Evolutionary conservation across 2,329 filamentous ascomycete species (phyloP).

Genomic region (Aspergillaceae sp.): DNA sequence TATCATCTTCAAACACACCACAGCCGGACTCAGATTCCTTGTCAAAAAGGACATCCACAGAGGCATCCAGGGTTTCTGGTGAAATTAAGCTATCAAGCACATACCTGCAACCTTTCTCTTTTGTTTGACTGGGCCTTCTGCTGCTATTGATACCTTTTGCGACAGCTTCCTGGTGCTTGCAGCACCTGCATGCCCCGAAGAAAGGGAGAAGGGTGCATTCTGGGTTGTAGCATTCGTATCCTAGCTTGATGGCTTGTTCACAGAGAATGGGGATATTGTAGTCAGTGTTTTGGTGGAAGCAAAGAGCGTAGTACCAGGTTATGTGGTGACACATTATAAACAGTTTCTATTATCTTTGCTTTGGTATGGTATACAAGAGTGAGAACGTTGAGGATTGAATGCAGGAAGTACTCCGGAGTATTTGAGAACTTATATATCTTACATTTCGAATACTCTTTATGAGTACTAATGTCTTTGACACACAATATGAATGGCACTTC

Average conservation of each 20-base stretch:
- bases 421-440: no score
- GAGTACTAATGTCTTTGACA: no score
- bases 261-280: conserved; percentile 11
- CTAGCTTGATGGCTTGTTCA: conserved; percentile 5
- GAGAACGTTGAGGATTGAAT: no score
- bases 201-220: conserved; percentile 8
- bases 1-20: background rate
- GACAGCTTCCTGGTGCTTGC: conserved; percentile 1
- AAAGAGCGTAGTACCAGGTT: conserved; percentile 16
- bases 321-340: conserved; percentile 17
- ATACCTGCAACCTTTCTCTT: background rate
- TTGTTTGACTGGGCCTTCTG: background rate
- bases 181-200: conserved; percentile 8
- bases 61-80: background rate
- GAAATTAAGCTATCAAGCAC: background rate
- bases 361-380: no score
- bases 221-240: conserved; percentile 9
- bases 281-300: conserved; percentile 9
- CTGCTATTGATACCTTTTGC: background rate
- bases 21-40: background rate
- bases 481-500: no score
- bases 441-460: no score
- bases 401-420: no score
- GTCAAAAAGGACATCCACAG: background rate
- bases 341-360: no score